Percentiles rank a stretch among this genome's conserved stretches.
Conservation (phyloP, 2,329 filamentous ascomycete genomes). For the Akanthomyces uredinophilus region DNA sequence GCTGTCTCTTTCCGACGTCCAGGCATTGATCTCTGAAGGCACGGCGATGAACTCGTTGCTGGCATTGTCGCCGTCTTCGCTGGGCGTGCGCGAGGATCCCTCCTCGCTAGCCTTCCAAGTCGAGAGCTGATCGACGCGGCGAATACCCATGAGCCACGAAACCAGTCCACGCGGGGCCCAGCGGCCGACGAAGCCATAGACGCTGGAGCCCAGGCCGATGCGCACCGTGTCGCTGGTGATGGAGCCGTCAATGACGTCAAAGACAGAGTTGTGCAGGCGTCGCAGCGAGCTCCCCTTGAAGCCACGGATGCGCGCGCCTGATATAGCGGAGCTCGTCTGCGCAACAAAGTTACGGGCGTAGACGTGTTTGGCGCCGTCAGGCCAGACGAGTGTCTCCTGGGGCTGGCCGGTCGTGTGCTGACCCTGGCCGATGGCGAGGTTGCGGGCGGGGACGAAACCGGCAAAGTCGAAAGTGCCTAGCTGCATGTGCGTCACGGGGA, state of each 20-base stretch:
- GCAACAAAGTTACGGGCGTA: constrained; percentile 59
- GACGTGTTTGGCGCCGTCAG: constrained; percentile 52
- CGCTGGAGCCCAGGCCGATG: constrained; percentile 76
- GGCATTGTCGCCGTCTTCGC: constrained; percentile 29
- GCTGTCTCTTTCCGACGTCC: constrained; percentile 37
- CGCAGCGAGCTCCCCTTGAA: constrained; percentile 67
- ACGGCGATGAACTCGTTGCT: constrained; percentile 48
- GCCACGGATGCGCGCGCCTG: constrained; percentile 52
- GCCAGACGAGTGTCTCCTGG: constrained; percentile 55
- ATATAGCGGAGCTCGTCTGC: constrained; percentile 50
- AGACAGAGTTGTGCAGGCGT: constrained; percentile 79
- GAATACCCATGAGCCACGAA: constrained; percentile 89
- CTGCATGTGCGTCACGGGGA: constrained; percentile 81
- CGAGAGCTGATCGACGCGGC: constrained; percentile 53
- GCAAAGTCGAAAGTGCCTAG: constrained; percentile 87
- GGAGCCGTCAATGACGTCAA: constrained; percentile 75
- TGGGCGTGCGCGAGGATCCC: constrained; percentile 32
- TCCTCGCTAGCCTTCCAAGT: constrained; percentile 45
- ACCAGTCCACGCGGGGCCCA: constrained; percentile 74
- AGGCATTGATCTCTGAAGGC: constrained; percentile 36
- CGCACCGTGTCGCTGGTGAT: constrained; percentile 60
- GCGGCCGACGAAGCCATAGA: constrained; percentile 80
- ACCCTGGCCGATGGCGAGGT: constrained; percentile 28
- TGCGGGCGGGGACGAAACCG: constrained; percentile 50
- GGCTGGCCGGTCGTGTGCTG: constrained; percentile 39